These are phyloP conservation scores for Psilocybe cubensis DNA, from an alignment of 768 basidiomycete species.

Conservation along the genomic window DNA sequence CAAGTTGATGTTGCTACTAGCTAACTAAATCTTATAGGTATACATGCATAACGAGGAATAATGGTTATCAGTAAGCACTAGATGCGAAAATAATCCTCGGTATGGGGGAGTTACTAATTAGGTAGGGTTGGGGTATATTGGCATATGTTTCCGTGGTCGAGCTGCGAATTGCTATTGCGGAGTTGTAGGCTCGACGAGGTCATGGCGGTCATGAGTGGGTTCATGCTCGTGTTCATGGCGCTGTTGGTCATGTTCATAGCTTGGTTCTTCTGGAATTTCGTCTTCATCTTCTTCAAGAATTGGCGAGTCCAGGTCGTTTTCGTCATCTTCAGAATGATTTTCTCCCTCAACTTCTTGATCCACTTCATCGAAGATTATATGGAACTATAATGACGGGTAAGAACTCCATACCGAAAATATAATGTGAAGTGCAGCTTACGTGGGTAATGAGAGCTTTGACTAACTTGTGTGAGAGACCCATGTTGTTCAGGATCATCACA, in stretches of 20 bases:
- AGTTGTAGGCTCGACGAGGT: conserved; percentile 18
- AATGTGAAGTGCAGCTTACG: conserved; percentile 44
- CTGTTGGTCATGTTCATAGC: conserved; percentile 8
- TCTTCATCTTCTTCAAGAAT: conserved; percentile 67
- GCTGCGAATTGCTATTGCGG: too few species aligned
- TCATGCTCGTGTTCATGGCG: conserved; percentile 23
- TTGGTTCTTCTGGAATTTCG: too few species aligned
- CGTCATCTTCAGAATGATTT: conserved; percentile 53
- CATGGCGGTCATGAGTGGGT: conserved; percentile 23
- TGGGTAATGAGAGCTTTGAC: conserved; percentile 78
- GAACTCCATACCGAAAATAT: conserved; percentile 1
- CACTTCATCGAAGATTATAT: conserved; percentile 73
- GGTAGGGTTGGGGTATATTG: conserved; percentile 26
- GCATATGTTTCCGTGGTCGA: conserved; percentile 21
- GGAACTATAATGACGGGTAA: conserved; percentile 42
- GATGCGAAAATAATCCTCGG: conserved; percentile 22
- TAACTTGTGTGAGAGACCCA: conserved; percentile 78
- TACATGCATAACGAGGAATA: conserved; percentile 14
- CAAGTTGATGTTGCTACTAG: not conserved
- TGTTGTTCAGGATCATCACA: conserved; percentile 76
- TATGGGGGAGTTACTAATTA: conserved; percentile 24
- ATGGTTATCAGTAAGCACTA: conserved; percentile 20
- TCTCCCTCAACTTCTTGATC: conserved; percentile 70
- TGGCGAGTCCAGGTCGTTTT: conserved; percentile 62
- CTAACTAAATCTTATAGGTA: conserved; percentile 10